phyloP scores from a whole-genome alignment of 1,284 basidiomycete species.

The Ustilago curta region DNA sequence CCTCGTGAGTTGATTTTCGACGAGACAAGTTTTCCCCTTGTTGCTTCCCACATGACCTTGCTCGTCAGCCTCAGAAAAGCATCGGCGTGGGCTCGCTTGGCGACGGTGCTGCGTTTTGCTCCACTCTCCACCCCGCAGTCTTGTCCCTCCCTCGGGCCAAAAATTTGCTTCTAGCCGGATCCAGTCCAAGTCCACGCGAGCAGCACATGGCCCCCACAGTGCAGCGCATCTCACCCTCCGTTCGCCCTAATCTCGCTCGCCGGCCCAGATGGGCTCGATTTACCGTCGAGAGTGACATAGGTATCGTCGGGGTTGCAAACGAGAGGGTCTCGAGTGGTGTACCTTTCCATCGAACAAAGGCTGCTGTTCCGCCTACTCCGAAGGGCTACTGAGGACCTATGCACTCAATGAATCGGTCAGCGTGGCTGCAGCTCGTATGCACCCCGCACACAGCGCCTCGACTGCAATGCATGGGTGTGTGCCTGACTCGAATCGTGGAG shows the following conservation, averaged over 20 bases:
- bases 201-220: constrained; percentile 12
- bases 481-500: constrained; percentile 1
- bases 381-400: no score
- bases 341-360: not conserved
- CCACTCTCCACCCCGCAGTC: not conserved
- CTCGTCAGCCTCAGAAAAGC: not conserved
- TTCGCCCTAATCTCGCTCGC: not conserved
- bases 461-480: not conserved
- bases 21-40: not conserved
- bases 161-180: constrained; percentile 8
- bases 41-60: constrained; percentile 15
- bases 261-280: constrained; percentile 7
- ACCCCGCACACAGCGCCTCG: constrained; percentile 13
- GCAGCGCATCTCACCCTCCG: not conserved
- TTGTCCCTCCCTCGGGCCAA: constrained; percentile 9
- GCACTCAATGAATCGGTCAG: not conserved
- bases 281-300: not conserved
- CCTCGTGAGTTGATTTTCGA: not conserved
- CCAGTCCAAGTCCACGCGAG: constrained; percentile 9
- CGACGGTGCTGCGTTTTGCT: not conserved
- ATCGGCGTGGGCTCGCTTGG: not conserved
- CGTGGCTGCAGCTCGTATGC: constrained; percentile 14
- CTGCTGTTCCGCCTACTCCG: not conserved
- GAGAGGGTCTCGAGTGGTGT: not conserved
- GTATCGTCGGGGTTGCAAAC: not conserved